phyloP scores from a whole-genome alignment of 2,329 filamentous ascomycete species.

The Pseudocercospora fijiensis region DNA sequence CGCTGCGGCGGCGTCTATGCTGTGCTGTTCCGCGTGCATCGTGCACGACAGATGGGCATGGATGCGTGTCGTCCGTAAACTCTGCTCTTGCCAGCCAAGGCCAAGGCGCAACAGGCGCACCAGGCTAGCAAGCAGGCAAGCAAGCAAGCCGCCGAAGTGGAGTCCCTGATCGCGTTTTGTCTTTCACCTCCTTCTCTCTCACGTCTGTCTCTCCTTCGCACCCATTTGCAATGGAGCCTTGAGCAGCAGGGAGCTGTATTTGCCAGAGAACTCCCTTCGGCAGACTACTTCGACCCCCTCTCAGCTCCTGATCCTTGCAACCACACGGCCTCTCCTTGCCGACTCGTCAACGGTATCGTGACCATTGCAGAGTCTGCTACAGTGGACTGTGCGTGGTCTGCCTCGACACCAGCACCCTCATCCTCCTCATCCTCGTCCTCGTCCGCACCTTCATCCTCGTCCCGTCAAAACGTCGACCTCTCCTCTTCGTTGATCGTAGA shows the following conservation, averaged over 20 bases:
- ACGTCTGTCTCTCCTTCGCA: constrained; percentile 14
- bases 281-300: constrained; percentile 17
- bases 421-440: constrained; percentile 9
- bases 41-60: constrained; percentile 13
- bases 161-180: constrained; percentile 7
- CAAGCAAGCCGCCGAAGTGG: not conserved
- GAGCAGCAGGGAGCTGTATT: constrained; percentile 26
- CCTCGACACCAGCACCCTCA: constrained; percentile 18
- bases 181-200: constrained; percentile 11
- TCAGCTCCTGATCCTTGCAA: constrained; percentile 24
- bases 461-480: constrained; percentile 34
- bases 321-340: constrained; percentile 24
- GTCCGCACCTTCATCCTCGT: constrained; percentile 7
- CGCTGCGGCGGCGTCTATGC: not conserved
- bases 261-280: constrained; percentile 24
- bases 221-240: constrained; percentile 26
- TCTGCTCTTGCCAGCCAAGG: not conserved
- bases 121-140: not conserved
- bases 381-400: constrained; percentile 29
- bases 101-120: not conserved
- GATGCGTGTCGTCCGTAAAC: constrained; percentile 4
- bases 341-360: constrained; percentile 26
- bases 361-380: constrained; percentile 27
- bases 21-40: constrained; percentile 10
- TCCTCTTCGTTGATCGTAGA: constrained; percentile 47